Evolutionary conservation across 1,284 basidiomycete species (phyloP).

Genomic region (Cryptococcus sp.): DNA sequence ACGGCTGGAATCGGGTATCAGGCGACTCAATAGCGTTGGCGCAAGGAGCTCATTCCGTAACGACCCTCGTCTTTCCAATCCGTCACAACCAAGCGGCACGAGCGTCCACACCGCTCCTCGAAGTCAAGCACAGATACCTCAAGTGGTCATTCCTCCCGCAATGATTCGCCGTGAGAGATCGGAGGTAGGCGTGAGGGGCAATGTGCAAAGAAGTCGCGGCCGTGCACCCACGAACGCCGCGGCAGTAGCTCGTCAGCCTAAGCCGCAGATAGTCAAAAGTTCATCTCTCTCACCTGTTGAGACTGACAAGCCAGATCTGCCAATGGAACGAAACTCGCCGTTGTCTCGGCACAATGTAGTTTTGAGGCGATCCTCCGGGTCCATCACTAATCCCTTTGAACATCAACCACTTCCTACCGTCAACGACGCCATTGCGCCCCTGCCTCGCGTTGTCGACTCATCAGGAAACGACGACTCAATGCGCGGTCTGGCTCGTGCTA

Average conservation of each 20-base stretch:
- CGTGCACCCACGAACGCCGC: slow-evolving; percentile 9
- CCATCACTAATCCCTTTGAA: too few species aligned
- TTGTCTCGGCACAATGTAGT: not conserved
- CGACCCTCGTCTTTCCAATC: not conserved
- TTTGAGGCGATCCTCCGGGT: not conserved
- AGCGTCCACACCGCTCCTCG: too few species aligned
- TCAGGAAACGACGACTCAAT: not conserved
- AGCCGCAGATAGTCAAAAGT: slow-evolving; percentile 10
- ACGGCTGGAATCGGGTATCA: slow-evolving; percentile 9
- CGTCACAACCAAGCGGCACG: not conserved
- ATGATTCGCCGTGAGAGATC: slow-evolving; percentile 1
- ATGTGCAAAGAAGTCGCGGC: slow-evolving; percentile 6
- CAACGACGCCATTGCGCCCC: too few species aligned
- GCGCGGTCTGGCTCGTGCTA: not conserved
- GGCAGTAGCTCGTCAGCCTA: slow-evolving; percentile 7
- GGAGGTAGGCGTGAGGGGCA: not conserved
- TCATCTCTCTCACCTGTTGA: slow-evolving; percentile 4
- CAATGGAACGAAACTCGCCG: not conserved
- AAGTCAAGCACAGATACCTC: too few species aligned
- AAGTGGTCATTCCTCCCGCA: not conserved
- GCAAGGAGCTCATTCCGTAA: not conserved
- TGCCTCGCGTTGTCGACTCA: too few species aligned
- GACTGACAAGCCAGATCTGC: not conserved
- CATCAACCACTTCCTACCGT: too few species aligned
- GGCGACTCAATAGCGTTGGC: slow-evolving; percentile 2